Evolutionary conservation across 2,329 filamentous ascomycete genomes (phyloP).

Genomic region (Sporothrix dimorphospora): DNA sequence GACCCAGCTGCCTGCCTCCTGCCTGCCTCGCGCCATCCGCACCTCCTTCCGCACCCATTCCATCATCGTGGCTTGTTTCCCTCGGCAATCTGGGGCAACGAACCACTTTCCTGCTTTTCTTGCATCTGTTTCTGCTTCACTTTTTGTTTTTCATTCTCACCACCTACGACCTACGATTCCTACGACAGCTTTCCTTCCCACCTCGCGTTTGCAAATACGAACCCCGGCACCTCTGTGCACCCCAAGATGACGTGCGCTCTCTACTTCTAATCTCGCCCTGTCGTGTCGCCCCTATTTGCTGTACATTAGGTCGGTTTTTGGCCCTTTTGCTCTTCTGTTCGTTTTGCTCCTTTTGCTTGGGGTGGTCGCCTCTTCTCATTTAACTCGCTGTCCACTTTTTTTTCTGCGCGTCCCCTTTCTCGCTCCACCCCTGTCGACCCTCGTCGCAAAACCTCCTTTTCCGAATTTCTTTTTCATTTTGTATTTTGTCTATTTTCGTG

Average conservation of each 20-base stretch:
- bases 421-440: constrained; percentile 27
- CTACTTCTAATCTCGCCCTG: constrained; percentile 14
- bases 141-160: constrained; percentile 18
- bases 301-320: constrained; percentile 8
- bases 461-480: neutral
- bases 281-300: constrained; percentile 12
- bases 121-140: constrained; percentile 27
- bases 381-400: constrained; percentile 31
- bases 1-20: neutral
- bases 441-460: constrained; percentile 23
- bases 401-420: constrained; percentile 26
- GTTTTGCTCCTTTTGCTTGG: neutral
- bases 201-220: neutral
- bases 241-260: constrained; percentile 31
- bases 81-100: constrained; percentile 20
- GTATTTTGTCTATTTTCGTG: neutral
- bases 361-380: constrained; percentile 26
- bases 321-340: neutral
- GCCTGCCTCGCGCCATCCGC: constrained; percentile 8
- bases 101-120: constrained; percentile 16
- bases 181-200: too few relatives aligned
- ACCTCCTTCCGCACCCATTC: constrained; percentile 21
- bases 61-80: constrained; percentile 24
- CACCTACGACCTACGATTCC: neutral
- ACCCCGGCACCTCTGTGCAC: neutral